Base-by-base conservation (phyloP, 371 early-diverging fungal species). In the Mortierella sp. region DNA sequence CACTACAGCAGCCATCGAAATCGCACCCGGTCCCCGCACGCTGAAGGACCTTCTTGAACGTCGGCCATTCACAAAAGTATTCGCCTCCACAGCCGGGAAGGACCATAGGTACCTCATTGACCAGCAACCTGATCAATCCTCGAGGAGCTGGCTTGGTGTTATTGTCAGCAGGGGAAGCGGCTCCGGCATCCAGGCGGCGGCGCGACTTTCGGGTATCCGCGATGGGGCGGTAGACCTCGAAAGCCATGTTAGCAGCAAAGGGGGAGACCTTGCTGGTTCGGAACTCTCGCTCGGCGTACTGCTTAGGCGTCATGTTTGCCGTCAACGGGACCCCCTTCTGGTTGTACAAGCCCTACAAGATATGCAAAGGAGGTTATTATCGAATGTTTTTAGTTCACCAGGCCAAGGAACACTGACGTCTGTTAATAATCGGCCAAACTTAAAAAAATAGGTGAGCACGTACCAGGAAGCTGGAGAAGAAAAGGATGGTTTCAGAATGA, bases 391-490 rank as follows among this genome's bases (percentile, higher is more conserved):
- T 11, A 46, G 46, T 46, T 14, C 2, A 46, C 11, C 46, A 46
- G 14, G 14, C 48, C 48, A 46, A 44, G 0, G 21, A 29, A 41
- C 5, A 75, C 2, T 7, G 14, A 27, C 14, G 3, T 32, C 11
- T n/a, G 56, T n/a, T 7, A n/a, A 11, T 7, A 27, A n/a, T 27
- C 10, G n/a, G n/a, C 6, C 3, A 11, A 32, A 11, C 7, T 8
- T 10, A 32, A 0, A 68, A 21, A 4, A 24, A 10, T 10, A 21
- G 24, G 3, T 21, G 51, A 11, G 8, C 10, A 51, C 63, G 56
- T 77, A 85, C 86, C 79, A 86, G 48, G 77, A 86, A 86, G 24
- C 70, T 77, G 5, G 86, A 86, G 18, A 82, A 75, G 79, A 86
- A 86, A 6, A 82, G 21, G 55, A 86, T 79, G 12, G 86, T 82